phyloP scores from a whole-genome alignment of 495 filamentous ascomycete species.

The Astrocystis sublimbata region DNA sequence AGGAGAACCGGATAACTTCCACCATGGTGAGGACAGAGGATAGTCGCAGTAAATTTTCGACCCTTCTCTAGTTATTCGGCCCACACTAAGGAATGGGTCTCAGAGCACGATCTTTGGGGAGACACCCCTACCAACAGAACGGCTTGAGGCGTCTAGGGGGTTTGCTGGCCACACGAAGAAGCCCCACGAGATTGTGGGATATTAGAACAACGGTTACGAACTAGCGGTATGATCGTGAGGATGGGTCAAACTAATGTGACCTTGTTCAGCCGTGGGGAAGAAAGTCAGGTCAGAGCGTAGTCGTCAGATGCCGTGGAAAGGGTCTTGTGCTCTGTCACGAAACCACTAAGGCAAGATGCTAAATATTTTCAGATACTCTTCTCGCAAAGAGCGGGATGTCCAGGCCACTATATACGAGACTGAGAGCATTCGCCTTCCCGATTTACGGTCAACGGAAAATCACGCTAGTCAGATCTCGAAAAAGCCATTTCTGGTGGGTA shows the following conservation, averaged over 20 bases:
- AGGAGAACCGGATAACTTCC: conserved; percentile 13
- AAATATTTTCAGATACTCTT: background rate
- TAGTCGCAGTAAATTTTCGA: background rate
- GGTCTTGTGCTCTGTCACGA: background rate
- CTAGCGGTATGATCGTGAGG: conserved; percentile 19
- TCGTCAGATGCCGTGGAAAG: background rate
- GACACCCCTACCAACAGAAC: background rate
- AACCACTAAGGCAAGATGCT: background rate
- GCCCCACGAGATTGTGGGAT: conserved; percentile 7
- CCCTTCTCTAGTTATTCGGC: background rate
- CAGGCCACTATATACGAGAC: background rate
- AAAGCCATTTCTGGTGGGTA: conserved; percentile 9
- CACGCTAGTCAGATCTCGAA: conserved; percentile 9
- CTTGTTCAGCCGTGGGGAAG: background rate
- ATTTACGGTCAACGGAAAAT: background rate
- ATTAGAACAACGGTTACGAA: conserved; percentile 1
- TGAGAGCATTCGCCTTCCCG: background rate
- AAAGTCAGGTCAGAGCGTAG: background rate
- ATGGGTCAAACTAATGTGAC: conserved; percentile 5
- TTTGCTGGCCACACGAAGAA: background rate
- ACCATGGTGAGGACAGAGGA: conserved; percentile 2
- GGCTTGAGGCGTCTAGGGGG: conserved; percentile 1
- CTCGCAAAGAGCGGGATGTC: background rate
- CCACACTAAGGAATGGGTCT: background rate
- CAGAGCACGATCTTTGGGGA: background rate